phyloP scores from a whole-genome alignment of 192 early-diverging fungal species.

The Mortierella alpina region DNA sequence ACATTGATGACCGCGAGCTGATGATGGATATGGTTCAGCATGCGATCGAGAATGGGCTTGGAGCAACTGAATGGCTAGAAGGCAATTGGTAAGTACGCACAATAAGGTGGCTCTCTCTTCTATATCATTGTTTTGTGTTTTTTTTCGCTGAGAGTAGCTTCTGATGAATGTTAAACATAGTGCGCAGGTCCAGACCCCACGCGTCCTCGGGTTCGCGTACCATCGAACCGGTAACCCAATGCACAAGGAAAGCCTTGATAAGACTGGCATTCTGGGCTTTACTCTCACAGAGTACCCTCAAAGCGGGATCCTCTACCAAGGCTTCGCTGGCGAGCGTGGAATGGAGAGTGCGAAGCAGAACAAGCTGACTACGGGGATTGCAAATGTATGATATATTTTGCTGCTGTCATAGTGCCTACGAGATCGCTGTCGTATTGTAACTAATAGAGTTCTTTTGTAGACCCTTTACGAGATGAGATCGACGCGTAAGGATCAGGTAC shows the following conservation, averaged over 20 bases:
- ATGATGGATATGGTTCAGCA: constrained; percentile 4
- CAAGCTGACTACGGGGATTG: background rate
- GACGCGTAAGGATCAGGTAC: background rate
- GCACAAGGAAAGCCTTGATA: constrained; percentile 1
- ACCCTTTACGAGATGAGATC: background rate
- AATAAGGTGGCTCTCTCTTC: background rate
- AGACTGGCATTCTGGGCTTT: constrained; percentile 24
- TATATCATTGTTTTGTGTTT: constrained; percentile 10
- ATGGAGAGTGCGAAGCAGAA: background rate
- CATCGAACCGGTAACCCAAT: background rate
- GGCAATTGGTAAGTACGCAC: constrained; percentile 3
- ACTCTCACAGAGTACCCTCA: constrained; percentile 14
- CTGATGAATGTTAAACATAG: background rate
- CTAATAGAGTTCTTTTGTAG: background rate
- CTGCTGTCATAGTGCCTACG: background rate
- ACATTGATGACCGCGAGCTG: background rate
- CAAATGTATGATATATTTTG: constrained; percentile 16
- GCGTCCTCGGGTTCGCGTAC: constrained; percentile 16
- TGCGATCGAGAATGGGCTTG: constrained; percentile 33
- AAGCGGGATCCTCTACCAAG: constrained; percentile 17
- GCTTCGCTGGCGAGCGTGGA: constrained; percentile 9
- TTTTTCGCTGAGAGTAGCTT: background rate
- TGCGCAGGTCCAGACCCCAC: background rate
- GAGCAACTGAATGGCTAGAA: constrained; percentile 21
- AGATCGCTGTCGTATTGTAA: background rate